Evolutionary conservation across 148 eudicot species (phyloP), one percentile per base, ranked within the genome.

Genomic region (Rhododendron vialii): DNA sequence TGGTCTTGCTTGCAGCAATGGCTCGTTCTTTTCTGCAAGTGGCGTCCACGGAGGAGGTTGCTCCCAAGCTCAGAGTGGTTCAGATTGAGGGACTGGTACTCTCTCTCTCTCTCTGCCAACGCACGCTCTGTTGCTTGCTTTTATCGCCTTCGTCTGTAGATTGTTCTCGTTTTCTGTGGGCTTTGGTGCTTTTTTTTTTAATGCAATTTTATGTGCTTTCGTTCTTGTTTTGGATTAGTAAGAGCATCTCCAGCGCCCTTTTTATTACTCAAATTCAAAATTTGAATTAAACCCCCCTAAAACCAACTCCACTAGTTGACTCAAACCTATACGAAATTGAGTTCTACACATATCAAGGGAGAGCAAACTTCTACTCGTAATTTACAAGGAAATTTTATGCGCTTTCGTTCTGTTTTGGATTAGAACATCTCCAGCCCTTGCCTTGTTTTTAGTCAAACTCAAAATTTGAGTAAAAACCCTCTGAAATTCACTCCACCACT

Each of bases 51-150:
- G 99, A 95, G 86, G 98, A 95, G 85, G 94, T 86, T 78, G 88
- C 91, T 77, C 93, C 94, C 26, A 94, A 98, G 48, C 96, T 97
- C 48, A 90, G 98, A 83, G 95, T 94, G 41, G 98, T 97, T 87
- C 98, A 97, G 87, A 95, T 95, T 87, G 99, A 97, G 86, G 99
- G 99, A 87, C 82, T 95, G 93, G 99, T 95, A 83, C 53, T 81
- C 2, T 74, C 18, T 12, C 50, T 18, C 36, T 15, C 83, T 30
- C 28, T 30, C 57, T 53, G 57, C 57, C 57, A 13, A 14, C 17
- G 15, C 17, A 53, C 14, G 11, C 76, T 71, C 69, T 63, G 73
- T 67, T 67, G 28, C 4, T 69, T 69, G 78, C 22, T 55, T 9
- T 45, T 33, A 22, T 6, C 12, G 61, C 41, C 48, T 82, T 13